phyloP scores from a whole-genome alignment of 2,329 filamentous ascomycete genomes.

The Phyllosticta citrichinensis region DNA sequence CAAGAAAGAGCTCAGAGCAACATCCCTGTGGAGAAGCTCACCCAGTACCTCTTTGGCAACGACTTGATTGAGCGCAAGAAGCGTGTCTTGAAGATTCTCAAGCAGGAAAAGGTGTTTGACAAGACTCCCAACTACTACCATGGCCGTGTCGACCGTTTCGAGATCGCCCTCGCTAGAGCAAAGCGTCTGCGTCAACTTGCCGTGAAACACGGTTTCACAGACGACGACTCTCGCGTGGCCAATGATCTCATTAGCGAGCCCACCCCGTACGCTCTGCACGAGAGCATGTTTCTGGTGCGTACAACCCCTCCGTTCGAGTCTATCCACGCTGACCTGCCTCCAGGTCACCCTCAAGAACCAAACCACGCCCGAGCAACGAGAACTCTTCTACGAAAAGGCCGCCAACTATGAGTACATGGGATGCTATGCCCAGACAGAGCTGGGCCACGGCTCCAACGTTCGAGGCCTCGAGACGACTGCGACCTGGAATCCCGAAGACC shows the following conservation, averaged over 20 bases:
- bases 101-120: slow-evolving; percentile 61
- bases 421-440: slow-evolving; percentile 72
- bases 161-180: slow-evolving; percentile 57
- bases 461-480: slow-evolving; percentile 60
- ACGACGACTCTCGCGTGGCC: slow-evolving; percentile 54
- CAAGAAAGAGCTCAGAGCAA: slow-evolving; percentile 59
- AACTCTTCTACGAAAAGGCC: slow-evolving; percentile 60
- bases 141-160: slow-evolving; percentile 58
- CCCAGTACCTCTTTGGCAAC: slow-evolving; percentile 59
- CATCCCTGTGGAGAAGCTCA: slow-evolving; percentile 56
- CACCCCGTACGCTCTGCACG: slow-evolving; percentile 63
- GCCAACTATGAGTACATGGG: slow-evolving; percentile 63
- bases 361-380: slow-evolving; percentile 62
- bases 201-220: slow-evolving; percentile 55
- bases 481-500: slow-evolving; percentile 62
- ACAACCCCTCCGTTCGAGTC: slow-evolving; percentile 1
- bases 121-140: slow-evolving; percentile 70
- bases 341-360: slow-evolving; percentile 61
- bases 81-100: slow-evolving; percentile 53
- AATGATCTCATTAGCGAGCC: slow-evolving; percentile 63
- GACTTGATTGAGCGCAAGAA: slow-evolving; percentile 52
- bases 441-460: slow-evolving; percentile 71
- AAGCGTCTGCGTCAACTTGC: slow-evolving; percentile 61
- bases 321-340: background rate
- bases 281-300: slow-evolving; percentile 55